Evolutionary conservation across 2,329 filamentous ascomycete species (phyloP), one percentile per base, ranked within the genome.

Genomic region (Colletotrichum horii): DNA sequence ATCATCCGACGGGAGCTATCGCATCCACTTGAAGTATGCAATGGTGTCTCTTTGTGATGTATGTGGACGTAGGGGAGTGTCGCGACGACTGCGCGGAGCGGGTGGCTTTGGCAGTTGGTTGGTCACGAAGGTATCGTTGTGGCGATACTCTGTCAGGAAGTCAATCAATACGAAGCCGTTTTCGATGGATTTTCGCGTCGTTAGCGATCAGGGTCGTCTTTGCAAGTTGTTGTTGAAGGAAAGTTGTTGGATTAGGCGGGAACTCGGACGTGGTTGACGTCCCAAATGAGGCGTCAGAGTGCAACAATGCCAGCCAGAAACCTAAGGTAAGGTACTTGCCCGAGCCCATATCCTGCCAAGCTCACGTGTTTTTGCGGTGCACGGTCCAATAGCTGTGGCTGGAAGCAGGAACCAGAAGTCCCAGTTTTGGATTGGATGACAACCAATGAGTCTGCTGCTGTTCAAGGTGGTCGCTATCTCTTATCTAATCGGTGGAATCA

Each of bases 1-100:
- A 77, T 77, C 66, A 76, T 70, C 76, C 74, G 55, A 48, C 62
- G 61, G 55, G 52, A 71, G 43, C 62, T 73, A 64, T 75, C 68
- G 75, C 72, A 66, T 66, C 62, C 62, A 56, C 66, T 55, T 32
- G 48, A 43, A 43, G 43, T 64, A n/a, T 74, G 60, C 60, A 43
- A 61, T 48, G 70, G 38, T 52, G 52, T 22, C 38, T 74, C 65
- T 32, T 56, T 66, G 58, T 61, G 66, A 64, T 74, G 43, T 61
- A 34, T 66, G 55, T 55, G 52, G 38, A 60, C 74, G 60, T 70
- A 66, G 52, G 66, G 36, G 38, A 55, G 24, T 38, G 71, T 32
- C 65, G 73, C 73, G 64, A 73, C 36, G 58, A 65, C 60, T 36
- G 70, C 64, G 70, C 38, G 16, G 66, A 70, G 69, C 58, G 66